Base-by-base conservation (phyloP, 371 early-diverging fungal genomes). In the Nematocida sp. region DNA sequence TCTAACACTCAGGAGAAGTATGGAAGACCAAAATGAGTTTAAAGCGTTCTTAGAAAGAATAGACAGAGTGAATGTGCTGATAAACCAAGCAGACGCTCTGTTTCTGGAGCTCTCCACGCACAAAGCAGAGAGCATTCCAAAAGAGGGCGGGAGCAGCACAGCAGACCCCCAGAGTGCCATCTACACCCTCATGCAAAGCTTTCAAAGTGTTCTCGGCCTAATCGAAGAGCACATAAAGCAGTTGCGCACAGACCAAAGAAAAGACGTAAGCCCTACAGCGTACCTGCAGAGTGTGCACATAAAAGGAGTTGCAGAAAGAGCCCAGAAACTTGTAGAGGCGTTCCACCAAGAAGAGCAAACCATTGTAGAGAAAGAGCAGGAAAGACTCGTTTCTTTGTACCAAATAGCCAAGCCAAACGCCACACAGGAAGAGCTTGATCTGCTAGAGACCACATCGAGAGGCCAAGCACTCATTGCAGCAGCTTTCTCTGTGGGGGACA, bases 331-430 rank as follows among this genome's bases (percentile, higher is more conserved):
- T 8, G 8, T 70, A 4, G 34, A 57, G 17, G 45, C 58, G 21
- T 76, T 78, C 46, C 38, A 58, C 17, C 66, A 80, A 25, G 40
- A 76, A 34, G 51, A 74, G 52, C 46, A 74, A 27, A 64, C 56
- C 8, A 58, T 38, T 4, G 36, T 58, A 27, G 46, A 79, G 21
- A 46, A 76, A 38, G 84, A 83, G 38, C 55, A 76, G 40, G 75
- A 58, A 11, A 78, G 78, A 46, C 62, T 79, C 15, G 64, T 63
- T 41, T 38, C 64, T 1, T 64, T 76, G 36, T 83, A 77, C 67
- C 41, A 74, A 21, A 81, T 82, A 48, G 82, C 80, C 41, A 77
- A 78, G 29, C 84, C 84, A 34, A 70, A 74, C 41, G 81, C 80
- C 17, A 80, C 76, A 36, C 63, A 78, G 29, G 57, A 76, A 52